Base-by-base conservation (phyloP, 805 yeast genomes). In the Kluyveromyces dobzhanskii region DNA sequence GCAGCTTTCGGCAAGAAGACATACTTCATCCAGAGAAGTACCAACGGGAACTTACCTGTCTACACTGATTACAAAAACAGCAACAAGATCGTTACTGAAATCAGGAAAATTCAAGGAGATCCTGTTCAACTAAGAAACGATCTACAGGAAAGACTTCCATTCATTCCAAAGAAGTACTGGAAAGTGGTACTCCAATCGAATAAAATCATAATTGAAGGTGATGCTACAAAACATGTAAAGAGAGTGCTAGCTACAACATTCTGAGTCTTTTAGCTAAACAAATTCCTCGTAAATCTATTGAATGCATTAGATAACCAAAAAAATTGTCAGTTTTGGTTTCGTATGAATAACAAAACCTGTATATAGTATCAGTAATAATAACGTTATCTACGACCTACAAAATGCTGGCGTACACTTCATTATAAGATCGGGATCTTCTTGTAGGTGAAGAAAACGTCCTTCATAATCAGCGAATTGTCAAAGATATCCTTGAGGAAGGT, bases 21-120 rank as follows among this genome's bases (percentile, higher is more conserved):
- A 2, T 66, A 66, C 47, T 57, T 47, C 40, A 47, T 66, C 10
- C 54, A 51, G 31, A 76, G 81, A 56, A 69, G 85, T 6, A 61
- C 70, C 12, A 67, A 64, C 34, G 86, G 90, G 4, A 77, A 81
- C 54, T 67, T 87, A 55, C 95, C 95, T n/a, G 83, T 86, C 1
- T 86, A 86, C 62, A 67, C 73, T 38, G 85, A 82, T 45, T 59
- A 69, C 45, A 84, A 78, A 55, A 44, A 47, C 18, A 74, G 76
- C 44, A 75, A 78, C 17, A 66, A 67, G 11, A 62, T 69, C n/a
- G 72, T 73, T 50, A 86, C 96, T 0, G 87, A 85, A 53, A 69
- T 86, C 19, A 77, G 83, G 55, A 74, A 75, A 43, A 70, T 86
- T 37, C 63, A 70, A 42, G 96, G 96, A 4, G 79, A 82, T 57